A percentile compares a stretch with the other conserved stretches of the same genome.
Evolutionary conservation across 208 protist genomes (phyloP).

Genomic region (Acanthamoeba royreba): DNA sequence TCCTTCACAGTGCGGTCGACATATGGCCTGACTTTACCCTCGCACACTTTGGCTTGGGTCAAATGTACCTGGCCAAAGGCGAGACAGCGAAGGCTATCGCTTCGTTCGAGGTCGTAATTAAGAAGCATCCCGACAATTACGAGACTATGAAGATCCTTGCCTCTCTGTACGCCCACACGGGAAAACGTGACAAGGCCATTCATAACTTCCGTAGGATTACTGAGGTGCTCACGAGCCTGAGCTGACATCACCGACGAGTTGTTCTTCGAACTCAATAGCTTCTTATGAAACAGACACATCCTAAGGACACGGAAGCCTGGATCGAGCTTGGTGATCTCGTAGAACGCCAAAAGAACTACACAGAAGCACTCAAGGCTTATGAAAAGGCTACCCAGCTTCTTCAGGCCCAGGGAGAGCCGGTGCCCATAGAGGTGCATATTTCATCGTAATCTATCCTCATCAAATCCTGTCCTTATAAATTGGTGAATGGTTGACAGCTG

Average conservation of each 20-base stretch:
- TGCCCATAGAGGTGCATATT: slow-evolving; percentile 45
- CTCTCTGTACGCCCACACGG: neutral
- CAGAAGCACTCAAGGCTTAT: slow-evolving; percentile 23
- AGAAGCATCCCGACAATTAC: slow-evolving; percentile 67
- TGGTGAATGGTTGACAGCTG: too few relatives aligned
- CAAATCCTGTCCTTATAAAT: too few relatives aligned
- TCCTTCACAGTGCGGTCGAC: neutral
- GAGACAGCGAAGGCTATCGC: slow-evolving; percentile 61
- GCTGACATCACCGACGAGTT: too few relatives aligned
- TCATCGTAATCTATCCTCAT: too few relatives aligned
- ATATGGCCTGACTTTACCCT: slow-evolving; percentile 47
- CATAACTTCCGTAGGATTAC: neutral
- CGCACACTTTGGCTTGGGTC: slow-evolving; percentile 57
- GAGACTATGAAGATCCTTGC: slow-evolving; percentile 63
- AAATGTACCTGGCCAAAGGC: slow-evolving; percentile 53
- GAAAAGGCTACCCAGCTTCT: neutral
- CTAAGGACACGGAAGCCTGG: slow-evolving; percentile 55
- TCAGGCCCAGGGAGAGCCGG: neutral
- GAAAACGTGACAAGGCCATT: neutral
- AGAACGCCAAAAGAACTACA: neutral
- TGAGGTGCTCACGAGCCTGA: too few relatives aligned
- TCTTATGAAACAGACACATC: too few relatives aligned
- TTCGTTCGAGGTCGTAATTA: slow-evolving; percentile 60
- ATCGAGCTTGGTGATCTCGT: slow-evolving; percentile 55
- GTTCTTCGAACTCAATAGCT: slow-evolving; percentile 6